These are phyloP conservation scores for Penicillium sumatraense DNA, from an alignment of 2,329 filamentous ascomycete species.

Conservation along the genomic window DNA sequence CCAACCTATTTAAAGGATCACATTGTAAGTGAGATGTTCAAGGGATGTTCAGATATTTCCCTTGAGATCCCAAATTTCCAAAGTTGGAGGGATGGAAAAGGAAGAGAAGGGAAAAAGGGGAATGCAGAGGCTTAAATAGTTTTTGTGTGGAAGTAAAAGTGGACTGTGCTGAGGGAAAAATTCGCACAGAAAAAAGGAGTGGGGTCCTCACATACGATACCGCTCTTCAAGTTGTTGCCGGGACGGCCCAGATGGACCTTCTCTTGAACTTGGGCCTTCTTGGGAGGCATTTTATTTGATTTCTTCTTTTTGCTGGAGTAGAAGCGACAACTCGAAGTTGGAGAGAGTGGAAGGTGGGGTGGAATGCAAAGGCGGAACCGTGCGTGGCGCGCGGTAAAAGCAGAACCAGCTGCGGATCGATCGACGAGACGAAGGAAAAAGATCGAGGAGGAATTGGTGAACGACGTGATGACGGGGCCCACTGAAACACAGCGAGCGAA, in stretches of 20 bases:
- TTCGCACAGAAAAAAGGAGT: slow-evolving; percentile 34
- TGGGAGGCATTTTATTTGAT: slow-evolving; percentile 85
- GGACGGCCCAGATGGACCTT: slow-evolving; percentile 95
- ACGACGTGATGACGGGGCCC: slow-evolving; percentile 37
- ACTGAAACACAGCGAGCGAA: slow-evolving; percentile 21
- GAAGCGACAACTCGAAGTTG: slow-evolving; percentile 47
- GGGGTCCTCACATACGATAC: slow-evolving; percentile 79
- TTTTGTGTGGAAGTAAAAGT: slow-evolving; percentile 30
- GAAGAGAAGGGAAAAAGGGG: slow-evolving; percentile 21
- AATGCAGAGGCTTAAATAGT: slow-evolving; percentile 26
- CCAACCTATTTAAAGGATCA: slow-evolving; percentile 70
- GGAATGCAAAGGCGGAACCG: slow-evolving; percentile 48
- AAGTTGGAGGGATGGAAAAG: slow-evolving; percentile 20
- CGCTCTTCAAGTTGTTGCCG: slow-evolving; percentile 98
- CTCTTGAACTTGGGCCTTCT: slow-evolving; percentile 89
- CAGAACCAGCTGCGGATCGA: slow-evolving; percentile 70
- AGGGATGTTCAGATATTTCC: no score
- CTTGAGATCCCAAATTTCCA: no score
- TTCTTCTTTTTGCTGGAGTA: slow-evolving; percentile 65
- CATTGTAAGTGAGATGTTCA: slow-evolving; percentile 23
- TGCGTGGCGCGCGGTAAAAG: slow-evolving; percentile 43
- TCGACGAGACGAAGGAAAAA: slow-evolving; percentile 59
- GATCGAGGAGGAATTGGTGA: slow-evolving; percentile 29
- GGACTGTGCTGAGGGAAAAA: slow-evolving; percentile 33
- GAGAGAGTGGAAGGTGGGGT: slow-evolving; percentile 33